Percentiles rank a stretch among this genome's conserved stretches.
These are phyloP conservation scores for Blepharisma stoltei DNA, from an alignment of 73 alveolate species.

Conservation along the genomic window DNA sequence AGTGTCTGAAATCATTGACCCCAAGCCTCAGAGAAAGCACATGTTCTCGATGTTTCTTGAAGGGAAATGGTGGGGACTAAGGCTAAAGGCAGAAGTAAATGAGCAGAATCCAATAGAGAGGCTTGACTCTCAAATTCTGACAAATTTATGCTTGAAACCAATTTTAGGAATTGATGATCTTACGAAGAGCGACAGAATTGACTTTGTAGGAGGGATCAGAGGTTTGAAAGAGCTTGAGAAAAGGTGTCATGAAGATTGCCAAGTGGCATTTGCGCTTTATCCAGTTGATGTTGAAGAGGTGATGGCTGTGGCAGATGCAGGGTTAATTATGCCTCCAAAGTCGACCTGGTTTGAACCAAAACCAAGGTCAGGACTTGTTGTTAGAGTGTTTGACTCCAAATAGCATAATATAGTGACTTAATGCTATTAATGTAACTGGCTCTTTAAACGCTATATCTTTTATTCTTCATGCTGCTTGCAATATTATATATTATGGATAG, in stretches of 20 bases:
- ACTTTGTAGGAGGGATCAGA: constrained; percentile 65
- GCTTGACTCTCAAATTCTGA: background rate
- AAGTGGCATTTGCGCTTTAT: constrained; percentile 60
- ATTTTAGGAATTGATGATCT: constrained; percentile 51
- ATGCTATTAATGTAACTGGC: background rate
- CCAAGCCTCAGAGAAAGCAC: too few relatives aligned
- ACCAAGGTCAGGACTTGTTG: constrained; percentile 55
- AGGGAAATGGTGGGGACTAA: too few relatives aligned
- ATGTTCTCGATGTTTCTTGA: too few relatives aligned
- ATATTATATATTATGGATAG: too few relatives aligned
- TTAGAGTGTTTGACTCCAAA: constrained; percentile 38
- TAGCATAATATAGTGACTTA: background rate
- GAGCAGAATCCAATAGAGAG: too few relatives aligned
- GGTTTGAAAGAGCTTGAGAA: constrained; percentile 51
- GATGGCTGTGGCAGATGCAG: constrained; percentile 58
- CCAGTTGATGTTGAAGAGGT: constrained; percentile 52
- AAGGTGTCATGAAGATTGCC: constrained; percentile 54
- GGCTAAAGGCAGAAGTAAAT: too few relatives aligned
- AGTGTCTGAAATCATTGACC: too few relatives aligned
- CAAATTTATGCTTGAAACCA: constrained; percentile 40
- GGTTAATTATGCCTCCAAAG: constrained; percentile 66
- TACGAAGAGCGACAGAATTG: constrained; percentile 55
- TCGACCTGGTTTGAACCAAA: constrained; percentile 72
- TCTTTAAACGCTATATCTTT: too few relatives aligned
- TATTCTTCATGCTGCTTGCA: too few relatives aligned